Evolutionary conservation across 208 protist species (phyloP).

Genomic region (Crithidia acanthocephali): DNA sequence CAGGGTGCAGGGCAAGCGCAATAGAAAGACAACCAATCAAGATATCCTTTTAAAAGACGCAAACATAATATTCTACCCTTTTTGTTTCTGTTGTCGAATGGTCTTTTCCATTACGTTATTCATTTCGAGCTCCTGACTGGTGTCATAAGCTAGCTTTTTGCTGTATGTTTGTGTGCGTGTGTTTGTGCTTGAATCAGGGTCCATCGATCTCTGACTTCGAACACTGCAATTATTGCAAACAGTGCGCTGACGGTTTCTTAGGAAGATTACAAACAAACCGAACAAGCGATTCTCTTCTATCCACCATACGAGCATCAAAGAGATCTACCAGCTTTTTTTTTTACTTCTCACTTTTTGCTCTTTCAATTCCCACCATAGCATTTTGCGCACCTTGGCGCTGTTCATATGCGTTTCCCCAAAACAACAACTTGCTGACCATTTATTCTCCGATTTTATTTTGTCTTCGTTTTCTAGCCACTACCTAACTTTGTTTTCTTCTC

Average conservation of each 20-base stretch:
- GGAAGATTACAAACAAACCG: neutral
- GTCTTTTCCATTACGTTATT: neutral
- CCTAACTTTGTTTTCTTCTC: neutral
- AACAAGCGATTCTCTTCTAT: neutral
- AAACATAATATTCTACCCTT: neutral
- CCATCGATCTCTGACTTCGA: neutral
- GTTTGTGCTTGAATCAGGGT: neutral
- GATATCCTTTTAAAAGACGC: no score
- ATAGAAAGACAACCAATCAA: no score
- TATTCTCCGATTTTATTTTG: neutral
- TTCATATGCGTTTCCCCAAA: neutral
- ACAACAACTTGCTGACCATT: neutral
- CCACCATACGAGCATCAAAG: neutral
- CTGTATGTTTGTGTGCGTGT: neutral
- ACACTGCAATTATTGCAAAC: no score
- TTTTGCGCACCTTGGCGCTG: neutral
- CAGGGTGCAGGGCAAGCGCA: no score
- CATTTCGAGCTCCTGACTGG: neutral
- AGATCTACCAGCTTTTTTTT: no score
- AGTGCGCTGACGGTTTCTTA: no score
- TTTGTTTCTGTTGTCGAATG: conserved; percentile 8
- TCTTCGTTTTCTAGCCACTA: no score
- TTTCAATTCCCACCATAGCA: neutral
- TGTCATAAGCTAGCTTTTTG: no score
- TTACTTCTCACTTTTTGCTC: conserved; percentile 3